phyloP scores from a whole-genome alignment of 164 flowering plant genomes.

The Chimonanthus salicifolius region DNA sequence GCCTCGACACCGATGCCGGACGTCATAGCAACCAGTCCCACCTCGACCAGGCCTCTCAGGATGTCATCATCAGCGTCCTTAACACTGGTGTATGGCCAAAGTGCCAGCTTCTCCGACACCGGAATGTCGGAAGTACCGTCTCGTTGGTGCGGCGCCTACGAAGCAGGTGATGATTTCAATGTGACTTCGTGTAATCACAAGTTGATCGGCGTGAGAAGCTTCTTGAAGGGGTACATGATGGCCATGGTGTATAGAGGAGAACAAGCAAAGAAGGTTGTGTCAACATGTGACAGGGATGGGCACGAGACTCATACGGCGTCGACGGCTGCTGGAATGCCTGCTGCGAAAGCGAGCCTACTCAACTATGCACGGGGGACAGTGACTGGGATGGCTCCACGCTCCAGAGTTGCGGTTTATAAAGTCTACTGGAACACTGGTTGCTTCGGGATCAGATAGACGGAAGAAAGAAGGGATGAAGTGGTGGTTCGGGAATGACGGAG shows the following conservation, averaged over 20 bases:
- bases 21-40: conserved; percentile 9
- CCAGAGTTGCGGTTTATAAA: conserved; percentile 51
- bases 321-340: conserved; percentile 25
- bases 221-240: conserved; percentile 50
- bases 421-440: conserved; percentile 76
- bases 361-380: conserved; percentile 82
- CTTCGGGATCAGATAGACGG: conserved; percentile 47
- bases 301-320: conserved; percentile 87
- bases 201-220: too few species aligned
- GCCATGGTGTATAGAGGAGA: conserved; percentile 25
- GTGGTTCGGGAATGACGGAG: too few species aligned
- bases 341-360: conserved; percentile 6
- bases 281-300: conserved; percentile 68
- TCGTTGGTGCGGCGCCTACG: too few species aligned
- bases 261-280: conserved; percentile 27
- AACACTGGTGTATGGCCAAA: too few species aligned
- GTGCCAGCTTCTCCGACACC: too few species aligned
- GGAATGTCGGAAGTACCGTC: too few species aligned
- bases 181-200: too few species aligned
- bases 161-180: too few species aligned
- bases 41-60: too few species aligned
- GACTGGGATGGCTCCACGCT: conserved; percentile 39
- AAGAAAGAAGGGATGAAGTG: too few species aligned
- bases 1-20: conserved; percentile 27
- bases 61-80: too few species aligned